Percentiles rank a stretch among this genome's conserved stretches.
Evolutionary conservation across 139 green algal genomes (phyloP).

Genomic region (Yamagishiella unicocca): DNA sequence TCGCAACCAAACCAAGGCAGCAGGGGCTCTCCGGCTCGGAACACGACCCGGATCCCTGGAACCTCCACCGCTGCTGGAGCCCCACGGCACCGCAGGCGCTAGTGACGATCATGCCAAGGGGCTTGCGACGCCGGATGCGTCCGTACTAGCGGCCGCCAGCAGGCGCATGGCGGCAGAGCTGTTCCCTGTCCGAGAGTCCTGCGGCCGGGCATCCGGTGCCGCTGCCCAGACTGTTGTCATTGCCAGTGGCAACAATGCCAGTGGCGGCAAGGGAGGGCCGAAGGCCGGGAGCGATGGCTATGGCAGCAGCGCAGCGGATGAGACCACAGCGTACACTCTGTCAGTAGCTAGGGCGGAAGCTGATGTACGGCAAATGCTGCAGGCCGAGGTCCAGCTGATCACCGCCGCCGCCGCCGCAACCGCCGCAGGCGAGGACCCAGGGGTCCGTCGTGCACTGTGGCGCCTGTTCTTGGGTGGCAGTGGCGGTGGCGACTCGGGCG

Average conservation of each 20-base stretch:
- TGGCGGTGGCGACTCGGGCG: no score
- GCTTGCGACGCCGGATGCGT: no score
- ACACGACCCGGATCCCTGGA: no score
- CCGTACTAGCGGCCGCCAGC: background rate
- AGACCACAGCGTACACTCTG: background rate
- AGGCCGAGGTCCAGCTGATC: background rate
- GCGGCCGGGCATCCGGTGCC: background rate
- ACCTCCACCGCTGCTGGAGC: no score
- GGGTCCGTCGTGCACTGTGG: no score
- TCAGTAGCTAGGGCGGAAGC: background rate
- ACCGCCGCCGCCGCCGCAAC: background rate
- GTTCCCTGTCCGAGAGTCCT: background rate
- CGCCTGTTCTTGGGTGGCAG: no score
- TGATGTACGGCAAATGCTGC: background rate
- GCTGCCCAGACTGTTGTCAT: background rate
- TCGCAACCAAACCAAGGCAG: no score
- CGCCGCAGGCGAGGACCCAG: no score
- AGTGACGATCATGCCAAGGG: no score
- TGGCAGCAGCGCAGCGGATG: background rate
- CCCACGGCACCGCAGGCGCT: no score
- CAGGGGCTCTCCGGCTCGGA: no score
- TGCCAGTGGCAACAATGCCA: background rate
- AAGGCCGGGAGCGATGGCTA: background rate
- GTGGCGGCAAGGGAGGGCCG: background rate
- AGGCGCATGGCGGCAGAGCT: background rate